These are phyloP conservation scores for Chlorella ohadii DNA, from an alignment of 139 green algal species.

Conservation along the genomic window DNA sequence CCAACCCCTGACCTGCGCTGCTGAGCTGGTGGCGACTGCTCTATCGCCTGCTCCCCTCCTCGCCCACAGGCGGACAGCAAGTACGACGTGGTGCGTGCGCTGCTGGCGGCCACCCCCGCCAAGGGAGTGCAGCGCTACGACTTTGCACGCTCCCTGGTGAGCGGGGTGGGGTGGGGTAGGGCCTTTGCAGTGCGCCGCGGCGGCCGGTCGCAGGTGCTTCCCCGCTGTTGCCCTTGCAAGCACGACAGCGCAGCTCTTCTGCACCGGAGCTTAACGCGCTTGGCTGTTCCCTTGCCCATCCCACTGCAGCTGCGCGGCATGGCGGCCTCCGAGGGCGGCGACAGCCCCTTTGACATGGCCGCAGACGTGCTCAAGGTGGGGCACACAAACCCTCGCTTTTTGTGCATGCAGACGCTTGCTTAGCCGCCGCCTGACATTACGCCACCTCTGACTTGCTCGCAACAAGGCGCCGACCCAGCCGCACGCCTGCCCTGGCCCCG, in stretches of 20 bases:
- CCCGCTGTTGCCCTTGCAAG: too few relatives aligned
- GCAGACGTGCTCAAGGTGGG: conserved; percentile 10
- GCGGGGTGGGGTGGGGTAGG: not conserved
- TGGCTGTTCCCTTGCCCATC: too few relatives aligned
- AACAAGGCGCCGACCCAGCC: too few relatives aligned
- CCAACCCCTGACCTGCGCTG: not conserved
- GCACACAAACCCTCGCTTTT: too few relatives aligned
- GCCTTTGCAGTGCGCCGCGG: too few relatives aligned
- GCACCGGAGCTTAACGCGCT: too few relatives aligned
- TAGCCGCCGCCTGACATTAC: too few relatives aligned
- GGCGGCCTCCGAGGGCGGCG: not conserved
- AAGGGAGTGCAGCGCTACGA: conserved; percentile 29
- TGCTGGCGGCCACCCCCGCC: conserved; percentile 6
- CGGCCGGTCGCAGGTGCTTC: too few relatives aligned
- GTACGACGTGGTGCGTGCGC: conserved; percentile 24
- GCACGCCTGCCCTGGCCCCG: too few relatives aligned
- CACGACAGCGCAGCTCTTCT: too few relatives aligned
- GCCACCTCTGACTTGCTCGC: too few relatives aligned
- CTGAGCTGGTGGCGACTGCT: not conserved
- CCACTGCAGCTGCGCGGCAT: conserved; percentile 23
- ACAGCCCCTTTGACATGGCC: conserved; percentile 20
- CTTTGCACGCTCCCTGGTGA: conserved; percentile 37
- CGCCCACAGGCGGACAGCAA: not conserved
- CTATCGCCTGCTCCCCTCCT: not conserved
- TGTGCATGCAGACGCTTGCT: too few relatives aligned